phyloP scores from a whole-genome alignment of 805 yeast species.

The Spathaspora girioi region DNA sequence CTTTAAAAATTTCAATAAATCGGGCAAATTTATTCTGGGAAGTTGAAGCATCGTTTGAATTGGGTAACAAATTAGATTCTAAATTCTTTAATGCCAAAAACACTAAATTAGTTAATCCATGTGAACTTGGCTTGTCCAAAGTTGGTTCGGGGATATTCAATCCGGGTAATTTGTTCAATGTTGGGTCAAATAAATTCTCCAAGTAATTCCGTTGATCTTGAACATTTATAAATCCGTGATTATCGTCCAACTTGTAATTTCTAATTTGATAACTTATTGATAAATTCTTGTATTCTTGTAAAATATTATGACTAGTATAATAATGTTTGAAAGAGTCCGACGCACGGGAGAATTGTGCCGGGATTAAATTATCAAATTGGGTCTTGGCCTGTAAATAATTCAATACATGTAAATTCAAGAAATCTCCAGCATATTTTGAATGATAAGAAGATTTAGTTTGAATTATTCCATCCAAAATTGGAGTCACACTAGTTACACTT shows the following conservation, averaged over 20 bases:
- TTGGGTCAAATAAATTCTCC: conserved; percentile 73
- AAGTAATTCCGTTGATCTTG: conserved; percentile 21
- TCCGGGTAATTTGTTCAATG: conserved; percentile 42
- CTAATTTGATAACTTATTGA: conserved; percentile 21
- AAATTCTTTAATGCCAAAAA: conserved; percentile 33
- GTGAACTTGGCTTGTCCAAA: conserved; percentile 44
- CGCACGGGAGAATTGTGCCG: conserved; percentile 11
- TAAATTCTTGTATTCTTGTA: conserved; percentile 37
- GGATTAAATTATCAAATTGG: conserved; percentile 14
- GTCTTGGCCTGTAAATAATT: conserved; percentile 34
- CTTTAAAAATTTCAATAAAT: conserved; percentile 37
- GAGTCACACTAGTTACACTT: conserved; percentile 66
- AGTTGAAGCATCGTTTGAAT: conserved; percentile 23
- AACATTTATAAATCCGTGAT: conserved; percentile 7
- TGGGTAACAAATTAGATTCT: conserved; percentile 29
- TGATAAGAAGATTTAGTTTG: conserved; percentile 61
- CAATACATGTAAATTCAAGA: conserved; percentile 61
- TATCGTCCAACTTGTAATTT: conserved; percentile 12
- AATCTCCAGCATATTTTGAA: conserved; percentile 82
- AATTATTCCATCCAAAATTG: conserved; percentile 72
- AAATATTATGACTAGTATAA: conserved; percentile 30
- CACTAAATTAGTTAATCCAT: conserved; percentile 42
- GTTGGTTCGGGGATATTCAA: conserved; percentile 27
- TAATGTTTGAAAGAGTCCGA: conserved; percentile 32
- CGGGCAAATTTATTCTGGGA: conserved; percentile 24